These are phyloP conservation scores for Cryptosporidium ryanae DNA, from an alignment of 169 alveolate genomes.

Conservation along the genomic window DNA sequence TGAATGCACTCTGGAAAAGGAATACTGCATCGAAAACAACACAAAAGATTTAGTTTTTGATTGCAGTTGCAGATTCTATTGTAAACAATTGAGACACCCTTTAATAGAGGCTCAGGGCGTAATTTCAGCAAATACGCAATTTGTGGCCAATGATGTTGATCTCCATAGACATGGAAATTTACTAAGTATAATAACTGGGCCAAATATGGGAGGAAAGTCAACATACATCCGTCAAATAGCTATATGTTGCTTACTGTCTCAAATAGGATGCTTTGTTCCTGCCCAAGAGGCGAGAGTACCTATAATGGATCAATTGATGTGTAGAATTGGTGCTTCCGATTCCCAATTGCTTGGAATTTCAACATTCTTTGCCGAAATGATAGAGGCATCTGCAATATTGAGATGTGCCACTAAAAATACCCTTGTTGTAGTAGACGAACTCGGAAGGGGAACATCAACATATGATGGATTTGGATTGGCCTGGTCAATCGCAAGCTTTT, in stretches of 20 bases:
- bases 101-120: constrained; percentile 82
- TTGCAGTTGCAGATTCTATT: constrained; percentile 46
- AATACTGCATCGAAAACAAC: not conserved
- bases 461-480: constrained; percentile 96
- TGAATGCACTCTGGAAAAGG: constrained; percentile 20
- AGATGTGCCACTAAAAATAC: constrained; percentile 92
- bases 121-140: constrained; percentile 78
- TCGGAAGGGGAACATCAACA: constrained; percentile 98
- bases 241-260: constrained; percentile 87
- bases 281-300: constrained; percentile 92
- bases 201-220: constrained; percentile 99
- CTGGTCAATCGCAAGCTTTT: constrained; percentile 94
- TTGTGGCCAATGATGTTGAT: constrained; percentile 89
- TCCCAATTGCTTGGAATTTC: constrained; percentile 93
- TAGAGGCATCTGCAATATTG: constrained; percentile 93
- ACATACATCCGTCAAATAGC: constrained; percentile 95
- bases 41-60: constrained; percentile 77
- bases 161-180: constrained; percentile 85
- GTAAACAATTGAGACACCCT: constrained; percentile 87
- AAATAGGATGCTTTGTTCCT: constrained; percentile 96
- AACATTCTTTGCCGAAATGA: constrained; percentile 97
- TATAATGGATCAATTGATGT: constrained; percentile 91
- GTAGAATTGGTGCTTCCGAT: constrained; percentile 98
- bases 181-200: constrained; percentile 96
- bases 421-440: constrained; percentile 94